Conservation (phyloP, 192 early-diverging fungal species). For the Phycomyces blakesleeanus region DNA sequence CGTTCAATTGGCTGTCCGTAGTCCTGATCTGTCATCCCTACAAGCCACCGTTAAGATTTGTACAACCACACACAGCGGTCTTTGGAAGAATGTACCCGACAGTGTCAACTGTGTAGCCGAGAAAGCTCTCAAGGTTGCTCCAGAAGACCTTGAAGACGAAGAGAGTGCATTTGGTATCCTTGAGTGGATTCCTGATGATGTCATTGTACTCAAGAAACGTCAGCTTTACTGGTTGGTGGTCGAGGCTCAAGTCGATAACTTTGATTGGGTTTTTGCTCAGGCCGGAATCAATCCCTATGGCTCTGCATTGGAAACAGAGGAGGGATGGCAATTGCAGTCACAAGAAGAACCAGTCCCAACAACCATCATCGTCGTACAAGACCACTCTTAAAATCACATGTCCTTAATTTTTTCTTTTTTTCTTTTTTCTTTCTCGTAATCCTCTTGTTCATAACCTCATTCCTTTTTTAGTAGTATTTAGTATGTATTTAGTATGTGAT, state of each 20-base stretch:
- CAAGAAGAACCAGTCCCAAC: slow-evolving; percentile 3
- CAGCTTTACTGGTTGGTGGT: slow-evolving; percentile 13
- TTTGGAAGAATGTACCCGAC: slow-evolving; percentile 2
- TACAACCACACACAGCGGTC: background rate
- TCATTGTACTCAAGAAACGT: slow-evolving; percentile 6
- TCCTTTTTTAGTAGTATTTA: background rate
- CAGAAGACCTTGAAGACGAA: slow-evolving; percentile 1
- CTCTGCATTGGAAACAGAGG: slow-evolving; percentile 2
- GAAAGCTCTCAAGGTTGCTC: background rate
- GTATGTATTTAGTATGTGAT: background rate
- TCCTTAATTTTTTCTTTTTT: no score
- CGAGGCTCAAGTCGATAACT: slow-evolving; percentile 1
- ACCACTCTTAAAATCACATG: background rate
- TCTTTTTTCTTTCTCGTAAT: no score
- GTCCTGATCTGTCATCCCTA: background rate
- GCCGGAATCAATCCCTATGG: slow-evolving; percentile 1
- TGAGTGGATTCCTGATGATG: slow-evolving; percentile 11
- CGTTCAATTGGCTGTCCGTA: slow-evolving; percentile 10
- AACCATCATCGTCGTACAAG: slow-evolving; percentile 6
- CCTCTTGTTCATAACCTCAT: background rate
- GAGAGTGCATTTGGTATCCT: background rate
- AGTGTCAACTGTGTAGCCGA: slow-evolving; percentile 4
- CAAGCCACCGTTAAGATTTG: slow-evolving; percentile 12
- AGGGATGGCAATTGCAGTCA: slow-evolving; percentile 3
- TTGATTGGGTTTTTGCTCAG: slow-evolving; percentile 5